Evolutionary conservation across 257 asterid genomes (phyloP).

Genomic region (Lithospermum erythrorhizon): DNA sequence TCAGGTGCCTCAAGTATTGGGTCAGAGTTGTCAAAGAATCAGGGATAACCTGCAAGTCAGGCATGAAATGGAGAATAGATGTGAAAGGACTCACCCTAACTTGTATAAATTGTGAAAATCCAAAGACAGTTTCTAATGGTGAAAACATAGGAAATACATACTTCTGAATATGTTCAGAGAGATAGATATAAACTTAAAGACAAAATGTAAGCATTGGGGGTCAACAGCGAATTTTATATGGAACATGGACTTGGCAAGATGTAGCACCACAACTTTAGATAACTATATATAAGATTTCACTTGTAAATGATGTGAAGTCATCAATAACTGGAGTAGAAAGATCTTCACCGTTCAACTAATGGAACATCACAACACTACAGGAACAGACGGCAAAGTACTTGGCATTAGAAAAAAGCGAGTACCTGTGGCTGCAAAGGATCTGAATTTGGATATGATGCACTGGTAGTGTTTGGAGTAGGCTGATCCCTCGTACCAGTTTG

Average conservation of each 20-base stretch:
- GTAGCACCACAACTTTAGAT: too few species aligned
- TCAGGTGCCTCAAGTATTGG: slow-evolving; percentile 58
- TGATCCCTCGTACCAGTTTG: slow-evolving; percentile 37
- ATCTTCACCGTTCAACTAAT: too few species aligned
- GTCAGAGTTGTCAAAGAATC: slow-evolving; percentile 82
- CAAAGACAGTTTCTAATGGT: too few species aligned
- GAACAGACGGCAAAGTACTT: neutral
- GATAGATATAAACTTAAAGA: neutral
- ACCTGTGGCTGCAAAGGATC: slow-evolving; percentile 77
- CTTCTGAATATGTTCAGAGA: neutral
- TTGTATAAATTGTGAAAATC: too few species aligned
- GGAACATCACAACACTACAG: too few species aligned
- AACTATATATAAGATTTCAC: too few species aligned
- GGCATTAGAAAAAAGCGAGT: slow-evolving; percentile 10
- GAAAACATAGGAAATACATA: too few species aligned
- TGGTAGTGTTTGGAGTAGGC: slow-evolving; percentile 11
- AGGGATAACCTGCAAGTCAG: slow-evolving; percentile 45
- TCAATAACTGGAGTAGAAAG: too few species aligned
- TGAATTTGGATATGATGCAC: slow-evolving; percentile 17
- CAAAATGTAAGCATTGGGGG: neutral
- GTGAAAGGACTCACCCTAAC: too few species aligned
- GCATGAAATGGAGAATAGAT: slow-evolving; percentile 3
- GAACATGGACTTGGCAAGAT: too few species aligned
- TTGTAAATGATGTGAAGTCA: too few species aligned
- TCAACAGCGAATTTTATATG: neutral